phyloP scores from a whole-genome alignment of 2,329 filamentous ascomycete genomes.

The Xylariaceae sp. region DNA sequence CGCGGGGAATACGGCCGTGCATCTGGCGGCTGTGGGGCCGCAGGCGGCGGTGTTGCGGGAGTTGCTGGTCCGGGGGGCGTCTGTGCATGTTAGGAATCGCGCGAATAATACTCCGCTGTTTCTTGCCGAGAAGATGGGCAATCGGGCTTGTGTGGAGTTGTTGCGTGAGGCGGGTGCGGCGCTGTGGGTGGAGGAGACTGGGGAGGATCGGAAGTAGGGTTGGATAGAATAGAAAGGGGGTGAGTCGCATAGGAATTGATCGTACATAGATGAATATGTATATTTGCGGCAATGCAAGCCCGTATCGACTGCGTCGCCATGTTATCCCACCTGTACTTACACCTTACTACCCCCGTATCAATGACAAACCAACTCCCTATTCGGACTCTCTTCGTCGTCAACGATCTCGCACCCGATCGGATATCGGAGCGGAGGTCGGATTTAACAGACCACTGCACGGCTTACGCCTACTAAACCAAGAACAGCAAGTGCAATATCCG shows the following conservation, averaged over 20 bases:
- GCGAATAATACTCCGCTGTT: constrained; percentile 63
- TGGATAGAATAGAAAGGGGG: neutral
- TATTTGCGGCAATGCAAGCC: too few species aligned
- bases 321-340: too few species aligned
- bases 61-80: constrained; percentile 57
- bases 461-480: too few species aligned
- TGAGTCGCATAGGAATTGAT: neutral
- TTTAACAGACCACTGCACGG: too few species aligned
- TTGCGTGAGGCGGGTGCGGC: constrained; percentile 56
- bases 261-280: too few species aligned
- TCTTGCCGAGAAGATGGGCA: constrained; percentile 54
- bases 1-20: constrained; percentile 68
- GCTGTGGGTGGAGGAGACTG: constrained; percentile 48
- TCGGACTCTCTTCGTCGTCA: too few species aligned
- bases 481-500: too few species aligned
- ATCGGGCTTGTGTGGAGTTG: constrained; percentile 47
- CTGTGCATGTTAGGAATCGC: constrained; percentile 60
- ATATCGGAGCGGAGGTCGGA: too few species aligned
- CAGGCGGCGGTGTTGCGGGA: constrained; percentile 52
- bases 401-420: too few species aligned
- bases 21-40: constrained; percentile 52
- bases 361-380: too few species aligned
- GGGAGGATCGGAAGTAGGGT: neutral
- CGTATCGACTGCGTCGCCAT: too few species aligned
- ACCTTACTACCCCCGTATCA: too few species aligned